Percentiles rank a stretch among this genome's conserved stretches.
Evolutionary conservation across 345 rosid genomes (phyloP).

Genomic region (Gossypium herbaceum): DNA sequence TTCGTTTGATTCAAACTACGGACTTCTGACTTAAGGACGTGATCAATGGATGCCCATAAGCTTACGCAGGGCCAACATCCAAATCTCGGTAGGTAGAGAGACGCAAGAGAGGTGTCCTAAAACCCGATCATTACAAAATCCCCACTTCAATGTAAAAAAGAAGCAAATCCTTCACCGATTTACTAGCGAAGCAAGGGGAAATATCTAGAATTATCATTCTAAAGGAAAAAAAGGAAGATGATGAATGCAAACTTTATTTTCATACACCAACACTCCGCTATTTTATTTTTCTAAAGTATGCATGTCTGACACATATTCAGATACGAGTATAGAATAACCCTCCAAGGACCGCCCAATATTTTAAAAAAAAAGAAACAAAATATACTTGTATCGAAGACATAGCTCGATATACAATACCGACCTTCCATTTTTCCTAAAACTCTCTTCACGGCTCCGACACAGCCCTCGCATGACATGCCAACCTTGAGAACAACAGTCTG

Average conservation of each 20-base stretch:
- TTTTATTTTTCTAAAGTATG: not conserved
- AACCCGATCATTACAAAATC: too few species aligned
- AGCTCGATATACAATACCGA: constrained; percentile 17
- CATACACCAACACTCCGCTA: not conserved
- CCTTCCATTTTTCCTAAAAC: constrained; percentile 89
- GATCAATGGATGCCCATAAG: too few species aligned
- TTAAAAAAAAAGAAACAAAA: too few species aligned
- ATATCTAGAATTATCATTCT: not conserved
- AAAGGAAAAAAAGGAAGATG: not conserved
- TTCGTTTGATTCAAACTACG: not conserved
- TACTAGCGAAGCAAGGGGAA: not conserved
- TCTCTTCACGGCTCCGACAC: constrained; percentile 80
- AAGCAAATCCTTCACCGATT: not conserved
- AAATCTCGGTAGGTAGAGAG: too few species aligned
- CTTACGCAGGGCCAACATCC: too few species aligned
- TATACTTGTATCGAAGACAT: too few species aligned
- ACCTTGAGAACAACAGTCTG: constrained; percentile 84
- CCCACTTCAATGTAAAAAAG: too few species aligned
- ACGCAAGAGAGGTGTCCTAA: too few species aligned
- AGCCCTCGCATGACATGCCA: constrained; percentile 81
- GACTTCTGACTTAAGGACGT: too few species aligned
- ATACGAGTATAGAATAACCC: too few species aligned
- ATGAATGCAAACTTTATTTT: not conserved
- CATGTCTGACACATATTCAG: too few species aligned
- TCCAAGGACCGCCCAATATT: too few species aligned